Evolutionary conservation across 768 basidiomycete genomes (phyloP).

Genomic region (Hypholoma fasciculare): DNA sequence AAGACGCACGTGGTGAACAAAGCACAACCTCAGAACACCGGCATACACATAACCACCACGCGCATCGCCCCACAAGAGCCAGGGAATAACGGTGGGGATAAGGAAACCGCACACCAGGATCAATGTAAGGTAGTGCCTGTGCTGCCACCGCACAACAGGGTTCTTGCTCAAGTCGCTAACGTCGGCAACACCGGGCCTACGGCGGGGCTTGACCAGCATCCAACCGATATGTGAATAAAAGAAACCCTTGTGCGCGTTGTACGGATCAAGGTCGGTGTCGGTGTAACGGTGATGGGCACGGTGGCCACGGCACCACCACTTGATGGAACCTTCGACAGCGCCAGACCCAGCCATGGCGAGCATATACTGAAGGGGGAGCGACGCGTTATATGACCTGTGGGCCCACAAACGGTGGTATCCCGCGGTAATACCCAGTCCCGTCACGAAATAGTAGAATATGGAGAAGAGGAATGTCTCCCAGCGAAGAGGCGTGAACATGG

Average conservation of each 20-base stretch:
- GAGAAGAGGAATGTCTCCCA: slow-evolving; percentile 70
- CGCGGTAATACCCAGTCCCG: slow-evolving; percentile 86
- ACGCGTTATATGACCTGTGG: slow-evolving; percentile 93
- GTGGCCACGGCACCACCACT: slow-evolving; percentile 99
- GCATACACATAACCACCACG: slow-evolving; percentile 86
- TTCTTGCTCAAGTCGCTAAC: slow-evolving; percentile 84
- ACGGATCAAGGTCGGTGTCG: slow-evolving; percentile 95
- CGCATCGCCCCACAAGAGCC: slow-evolving; percentile 84
- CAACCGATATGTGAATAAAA: slow-evolving; percentile 87
- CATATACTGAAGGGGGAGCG: slow-evolving; percentile 78
- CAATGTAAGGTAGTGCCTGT: slow-evolving; percentile 72
- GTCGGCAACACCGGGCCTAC: slow-evolving; percentile 88
- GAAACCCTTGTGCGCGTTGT: slow-evolving; percentile 89
- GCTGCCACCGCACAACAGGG: slow-evolving; percentile 84
- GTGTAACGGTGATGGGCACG: slow-evolving; percentile 97
- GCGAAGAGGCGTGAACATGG: slow-evolving; percentile 60
- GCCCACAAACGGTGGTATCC: slow-evolving; percentile 99
- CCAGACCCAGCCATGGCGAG: slow-evolving; percentile 87
- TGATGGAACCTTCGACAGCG: slow-evolving; percentile 94
- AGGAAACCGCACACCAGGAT: slow-evolving; percentile 71
- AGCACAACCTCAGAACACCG: slow-evolving; percentile 71
- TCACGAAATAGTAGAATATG: slow-evolving; percentile 39
- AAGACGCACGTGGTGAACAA: slow-evolving; percentile 82
- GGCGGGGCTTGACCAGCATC: slow-evolving; percentile 92
- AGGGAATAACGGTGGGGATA: slow-evolving; percentile 77